Evolutionary conservation across 2,329 filamentous ascomycete genomes (phyloP), one percentile per base, ranked within the genome.

Genomic region (Fusarium sp.): DNA sequence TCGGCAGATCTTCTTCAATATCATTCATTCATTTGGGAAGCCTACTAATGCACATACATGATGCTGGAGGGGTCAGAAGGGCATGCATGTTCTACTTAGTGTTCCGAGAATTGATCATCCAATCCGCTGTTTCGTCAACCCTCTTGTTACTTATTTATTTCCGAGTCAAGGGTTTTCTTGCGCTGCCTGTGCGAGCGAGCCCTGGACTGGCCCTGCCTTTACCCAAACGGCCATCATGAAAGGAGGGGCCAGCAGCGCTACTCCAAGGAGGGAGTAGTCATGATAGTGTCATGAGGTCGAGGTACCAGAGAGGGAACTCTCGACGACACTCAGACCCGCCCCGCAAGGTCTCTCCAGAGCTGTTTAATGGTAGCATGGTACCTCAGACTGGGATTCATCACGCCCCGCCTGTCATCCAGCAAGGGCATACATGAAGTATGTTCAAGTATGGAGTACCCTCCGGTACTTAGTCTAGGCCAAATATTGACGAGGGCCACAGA

Each of bases 241-340:
- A 69, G 63, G 63, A 65, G 67, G 67, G 67, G 59, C 64, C 59
- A 29, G 59, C 55, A 65, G 34, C 51, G 53, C 54, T 59, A 65
- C 54, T 61, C 60, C 63, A 48, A 59, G 45, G 51, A 65, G 40
- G 30, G 45, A 64, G 59, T 64, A 65, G 56, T 68, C 67, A 71
- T 70, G 67, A 68, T 70, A 65, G 51, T 42, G 62, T 46, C 53
- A 56, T 70, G 61, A 67, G 66, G 66, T 71, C 54, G 44, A 59
- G 66, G 69, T 70, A 70, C 69, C 53, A 49, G 22, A 58, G 55
- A 52, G 52, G 45, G 57, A 70, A 67, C 44, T 70, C 42, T 44
- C 40, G 42, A 54, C 44, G 44, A 65, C 46, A 64, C 30, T 34
- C 32, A 57, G 57, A 52, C 68, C 65, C 37, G 48, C 56, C 52